These are phyloP conservation scores for Entamoeba dispar DNA, from an alignment of 208 protist genomes.

Conservation along the genomic window DNA sequence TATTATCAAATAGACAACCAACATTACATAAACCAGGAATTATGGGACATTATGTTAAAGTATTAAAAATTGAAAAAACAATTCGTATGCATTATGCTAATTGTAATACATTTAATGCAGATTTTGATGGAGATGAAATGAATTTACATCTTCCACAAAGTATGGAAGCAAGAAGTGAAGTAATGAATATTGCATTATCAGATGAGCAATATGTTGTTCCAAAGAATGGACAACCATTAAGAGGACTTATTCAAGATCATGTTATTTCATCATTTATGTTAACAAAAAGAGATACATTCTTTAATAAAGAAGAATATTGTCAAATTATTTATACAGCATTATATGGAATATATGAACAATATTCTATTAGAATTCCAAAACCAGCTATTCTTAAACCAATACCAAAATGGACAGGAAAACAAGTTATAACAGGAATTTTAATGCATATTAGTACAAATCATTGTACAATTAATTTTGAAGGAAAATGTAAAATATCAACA, in stretches of 20 bases:
- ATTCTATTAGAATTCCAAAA: slow-evolving; percentile 43
- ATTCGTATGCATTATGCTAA: slow-evolving; percentile 98
- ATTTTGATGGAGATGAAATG: slow-evolving; percentile 99
- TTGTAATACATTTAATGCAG: slow-evolving; percentile 99
- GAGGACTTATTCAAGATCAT: slow-evolving; percentile 98
- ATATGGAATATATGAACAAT: background rate
- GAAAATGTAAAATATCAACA: slow-evolving; percentile 53
- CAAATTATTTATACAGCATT: slow-evolving; percentile 63
- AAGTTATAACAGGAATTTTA: slow-evolving; percentile 38
- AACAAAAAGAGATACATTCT: slow-evolving; percentile 75
- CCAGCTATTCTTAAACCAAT: slow-evolving; percentile 75
- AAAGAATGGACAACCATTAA: slow-evolving; percentile 75
- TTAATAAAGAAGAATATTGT: slow-evolving; percentile 61
- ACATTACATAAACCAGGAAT: slow-evolving; percentile 96
- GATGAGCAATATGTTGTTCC: slow-evolving; percentile 72
- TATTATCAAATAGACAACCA: slow-evolving; percentile 97
- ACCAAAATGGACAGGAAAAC: slow-evolving; percentile 34
- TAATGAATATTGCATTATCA: slow-evolving; percentile 64
- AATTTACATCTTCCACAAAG: slow-evolving; percentile 93
- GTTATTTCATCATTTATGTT: slow-evolving; percentile 80
- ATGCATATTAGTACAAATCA: slow-evolving; percentile 28
- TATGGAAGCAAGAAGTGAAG: slow-evolving; percentile 66
- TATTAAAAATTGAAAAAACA: slow-evolving; percentile 39
- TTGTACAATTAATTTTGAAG: slow-evolving; percentile 40
- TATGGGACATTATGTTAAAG: slow-evolving; percentile 62